Conservation (phyloP, 441 rosid genomes). For the Oxalis stricta region DNA sequence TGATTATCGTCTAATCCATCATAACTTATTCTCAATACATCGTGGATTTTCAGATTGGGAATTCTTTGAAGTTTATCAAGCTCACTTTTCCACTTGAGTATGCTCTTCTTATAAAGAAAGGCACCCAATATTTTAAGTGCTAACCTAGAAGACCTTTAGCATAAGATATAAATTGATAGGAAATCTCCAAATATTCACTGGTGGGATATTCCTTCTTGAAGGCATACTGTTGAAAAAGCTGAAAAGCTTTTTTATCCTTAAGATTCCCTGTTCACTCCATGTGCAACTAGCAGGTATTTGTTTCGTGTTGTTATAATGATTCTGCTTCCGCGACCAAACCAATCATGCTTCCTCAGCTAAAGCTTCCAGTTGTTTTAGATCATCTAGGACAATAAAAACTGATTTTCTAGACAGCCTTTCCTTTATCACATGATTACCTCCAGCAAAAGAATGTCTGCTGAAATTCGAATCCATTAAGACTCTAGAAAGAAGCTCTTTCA, state of each 20-base stretch:
- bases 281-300: neutral
- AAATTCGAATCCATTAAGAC: neutral
- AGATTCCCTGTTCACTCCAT: neutral
- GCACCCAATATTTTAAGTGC: slow-evolving; percentile 16
- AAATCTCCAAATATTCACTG: neutral
- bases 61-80: neutral
- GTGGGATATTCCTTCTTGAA: neutral
- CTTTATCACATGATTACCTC: neutral
- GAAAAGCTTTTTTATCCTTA: neutral
- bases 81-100: slow-evolving; percentile 7
- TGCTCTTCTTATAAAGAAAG: neutral
- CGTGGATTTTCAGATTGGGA: neutral
- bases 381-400: neutral
- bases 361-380: neutral
- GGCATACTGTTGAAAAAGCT: slow-evolving; percentile 1
- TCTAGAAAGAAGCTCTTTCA: neutral
- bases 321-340: slow-evolving; percentile 4
- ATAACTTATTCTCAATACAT: neutral
- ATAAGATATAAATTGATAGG: neutral
- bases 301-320: slow-evolving; percentile 9
- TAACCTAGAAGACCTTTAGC: slow-evolving; percentile 15
- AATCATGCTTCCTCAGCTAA: neutral
- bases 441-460: neutral
- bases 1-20: neutral
- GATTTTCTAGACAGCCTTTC: neutral